phyloP scores from a whole-genome alignment of 495 filamentous ascomycete genomes.

The Annulohypoxylon stygium region DNA sequence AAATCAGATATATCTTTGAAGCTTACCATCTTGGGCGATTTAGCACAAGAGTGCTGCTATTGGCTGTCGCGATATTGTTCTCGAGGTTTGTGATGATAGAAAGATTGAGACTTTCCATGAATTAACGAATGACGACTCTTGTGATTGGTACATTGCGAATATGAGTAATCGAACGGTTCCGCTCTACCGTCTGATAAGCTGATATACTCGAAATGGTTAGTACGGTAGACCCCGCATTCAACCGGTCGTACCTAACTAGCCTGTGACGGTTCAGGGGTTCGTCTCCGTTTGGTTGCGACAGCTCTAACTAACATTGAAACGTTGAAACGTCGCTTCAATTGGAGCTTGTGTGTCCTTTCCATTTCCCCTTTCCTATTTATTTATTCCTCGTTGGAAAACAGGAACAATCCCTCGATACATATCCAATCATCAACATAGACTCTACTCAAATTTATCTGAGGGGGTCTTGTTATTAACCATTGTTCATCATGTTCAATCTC shows the following conservation, averaged over 20 bases:
- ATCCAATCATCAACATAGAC: constrained; percentile 4
- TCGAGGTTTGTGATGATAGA: constrained; percentile 8
- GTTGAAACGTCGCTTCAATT: constrained; percentile 45
- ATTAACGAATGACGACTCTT: constrained; percentile 11
- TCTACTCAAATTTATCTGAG: constrained; percentile 23
- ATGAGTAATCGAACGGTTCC: background rate
- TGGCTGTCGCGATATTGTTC: constrained; percentile 22
- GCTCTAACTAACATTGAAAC: constrained; percentile 17
- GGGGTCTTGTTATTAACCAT: constrained; percentile 15
- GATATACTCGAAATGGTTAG: constrained; percentile 35
- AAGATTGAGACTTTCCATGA: background rate
- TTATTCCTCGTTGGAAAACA: constrained; percentile 27
- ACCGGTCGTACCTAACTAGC: constrained; percentile 1
- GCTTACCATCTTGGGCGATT: constrained; percentile 45
- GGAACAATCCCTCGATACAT: constrained; percentile 20
- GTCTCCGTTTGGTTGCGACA: constrained; percentile 19
- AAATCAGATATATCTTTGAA: background rate
- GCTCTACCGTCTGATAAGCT: constrained; percentile 26
- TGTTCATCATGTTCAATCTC: constrained; percentile 65
- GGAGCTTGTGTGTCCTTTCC: constrained; percentile 47
- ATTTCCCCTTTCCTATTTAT: constrained; percentile 23
- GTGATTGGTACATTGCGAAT: constrained; percentile 21
- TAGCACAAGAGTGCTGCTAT: constrained; percentile 6
- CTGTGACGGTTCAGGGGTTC: constrained; percentile 39
- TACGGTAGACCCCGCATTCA: constrained; percentile 30